These are phyloP conservation scores for Penicillium rolfsii DNA, from an alignment of 2,329 filamentous ascomycete genomes.

Conservation along the genomic window DNA sequence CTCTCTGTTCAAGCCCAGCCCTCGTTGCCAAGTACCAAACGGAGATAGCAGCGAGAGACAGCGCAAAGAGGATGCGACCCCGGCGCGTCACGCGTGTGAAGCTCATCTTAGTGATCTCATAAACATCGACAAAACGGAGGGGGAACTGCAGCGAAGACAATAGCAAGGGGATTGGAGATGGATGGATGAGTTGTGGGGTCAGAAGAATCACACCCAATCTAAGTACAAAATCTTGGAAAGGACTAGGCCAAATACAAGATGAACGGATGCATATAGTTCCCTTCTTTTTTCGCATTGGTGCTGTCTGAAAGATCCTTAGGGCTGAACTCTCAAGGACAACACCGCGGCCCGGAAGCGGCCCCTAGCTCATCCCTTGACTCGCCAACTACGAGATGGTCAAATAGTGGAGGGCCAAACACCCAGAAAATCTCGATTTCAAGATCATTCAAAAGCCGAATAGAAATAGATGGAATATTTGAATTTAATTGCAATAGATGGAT, in stretches of 20 bases:
- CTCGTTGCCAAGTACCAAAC: conserved; percentile 11
- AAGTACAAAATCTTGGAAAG: not conserved
- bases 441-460: not conserved
- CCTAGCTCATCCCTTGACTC: not conserved
- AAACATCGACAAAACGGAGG: not conserved
- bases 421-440: not conserved
- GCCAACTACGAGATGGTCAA: not conserved
- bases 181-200: not conserved
- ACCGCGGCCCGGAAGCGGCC: conserved; percentile 1
- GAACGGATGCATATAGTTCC: not conserved
- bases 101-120: conserved; percentile 1
- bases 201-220: not conserved
- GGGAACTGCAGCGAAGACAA: not conserved
- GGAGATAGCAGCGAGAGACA: conserved; percentile 1
- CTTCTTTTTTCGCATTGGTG: not conserved
- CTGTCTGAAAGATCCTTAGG: too few species aligned
- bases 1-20: not conserved
- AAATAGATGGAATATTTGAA: not conserved
- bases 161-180: conserved; percentile 1
- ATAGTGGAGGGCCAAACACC: too few species aligned
- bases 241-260: not conserved
- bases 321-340: not conserved
- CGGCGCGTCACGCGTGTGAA: conserved; percentile 8
- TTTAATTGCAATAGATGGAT: not conserved
- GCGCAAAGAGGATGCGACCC: conserved; percentile 1